These are phyloP conservation scores for Tephrocybe sp. DNA, from an alignment of 768 basidiomycete species.

Conservation along the genomic window DNA sequence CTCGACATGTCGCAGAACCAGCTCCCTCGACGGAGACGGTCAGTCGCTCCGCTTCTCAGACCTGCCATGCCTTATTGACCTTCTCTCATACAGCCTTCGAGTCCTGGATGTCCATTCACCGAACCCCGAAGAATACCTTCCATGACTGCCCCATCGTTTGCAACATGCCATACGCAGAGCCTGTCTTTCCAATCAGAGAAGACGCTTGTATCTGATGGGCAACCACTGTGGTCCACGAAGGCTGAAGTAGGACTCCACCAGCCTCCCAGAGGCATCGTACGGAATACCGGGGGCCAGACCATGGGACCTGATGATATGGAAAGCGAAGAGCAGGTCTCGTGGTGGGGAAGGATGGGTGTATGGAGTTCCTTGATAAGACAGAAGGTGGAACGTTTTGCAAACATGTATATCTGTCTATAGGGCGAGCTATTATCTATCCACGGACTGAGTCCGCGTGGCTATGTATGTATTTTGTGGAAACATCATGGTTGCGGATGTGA, in stretches of 20 bases:
- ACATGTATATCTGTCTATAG: slow-evolving; percentile 14
- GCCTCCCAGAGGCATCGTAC: slow-evolving; percentile 13
- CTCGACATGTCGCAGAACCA: slow-evolving; percentile 25
- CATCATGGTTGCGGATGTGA: neutral
- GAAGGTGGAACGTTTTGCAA: slow-evolving; percentile 21
- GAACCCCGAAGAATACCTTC: slow-evolving; percentile 8
- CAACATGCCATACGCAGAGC: slow-evolving; percentile 23
- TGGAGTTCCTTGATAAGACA: slow-evolving; percentile 20
- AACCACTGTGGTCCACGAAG: slow-evolving; percentile 29
- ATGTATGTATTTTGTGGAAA: neutral
- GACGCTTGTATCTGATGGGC: slow-evolving; percentile 32
- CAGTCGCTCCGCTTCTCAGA: neutral
- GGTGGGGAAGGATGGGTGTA: slow-evolving; percentile 18
- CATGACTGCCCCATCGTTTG: slow-evolving; percentile 12
- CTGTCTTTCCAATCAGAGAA: slow-evolving; percentile 37
- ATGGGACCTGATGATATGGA: neutral
- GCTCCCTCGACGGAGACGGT: slow-evolving; percentile 4
- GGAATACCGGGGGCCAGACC: neutral
- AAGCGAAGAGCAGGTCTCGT: slow-evolving; percentile 7
- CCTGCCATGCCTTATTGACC: neutral
- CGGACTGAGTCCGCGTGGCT: neutral
- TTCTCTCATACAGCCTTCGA: slow-evolving; percentile 5
- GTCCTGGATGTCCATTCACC: neutral
- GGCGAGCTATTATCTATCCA: neutral
- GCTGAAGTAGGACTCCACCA: slow-evolving; percentile 20